Base-by-base conservation (phyloP, 345 rosid genomes). In the Eucalyptus sp. region DNA sequence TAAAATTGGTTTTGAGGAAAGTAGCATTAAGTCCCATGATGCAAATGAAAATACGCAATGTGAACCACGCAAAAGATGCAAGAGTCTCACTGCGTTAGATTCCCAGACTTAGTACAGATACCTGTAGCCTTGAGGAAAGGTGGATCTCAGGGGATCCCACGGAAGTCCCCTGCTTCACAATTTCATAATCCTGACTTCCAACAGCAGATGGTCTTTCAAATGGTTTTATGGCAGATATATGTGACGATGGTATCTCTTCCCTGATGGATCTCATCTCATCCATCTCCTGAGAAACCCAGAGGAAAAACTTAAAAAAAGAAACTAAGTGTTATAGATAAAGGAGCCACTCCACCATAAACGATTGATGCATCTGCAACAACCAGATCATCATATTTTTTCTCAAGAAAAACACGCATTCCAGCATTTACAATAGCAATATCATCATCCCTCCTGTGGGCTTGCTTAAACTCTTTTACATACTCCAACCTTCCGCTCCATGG, bases 361-460 rank as follows among this genome's bases (percentile, higher is more conserved):
- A 96, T 88, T 22, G 96, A 93, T 50, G 97, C 94, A 91, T 96
- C 99, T 60, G 92, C 93, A 89, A 97, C 95, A 15, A 93, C 43
- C 92, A 92, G 88, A 13, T 93, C 87, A 54, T 93, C 93, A 27
- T 90, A 94, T 81, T 91, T 94, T 90, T 95, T 93, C 91, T 92
- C 96, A 66, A 96, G 94, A 92, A 54, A 92, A 87, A 96, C 95
- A 88, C 96, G 96, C 97, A 96, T 96, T 90, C 99, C 99, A 91
- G 94, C 97, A 93, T 97, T 97, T 16, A 97, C 99, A 88, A 96
- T 93, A 89, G 99, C 99, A 90, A 97, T 97, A 90, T 97, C 99
- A 89, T 96, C 99, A 86, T 96, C 99, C 90, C 99, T 96, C 66
- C 99, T 91, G 88, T 97, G 99, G 43, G 99, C 96, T 94, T 96